Conservation (phyloP, 78 protist genomes). For the Dictyostelium capitatum region DNA sequence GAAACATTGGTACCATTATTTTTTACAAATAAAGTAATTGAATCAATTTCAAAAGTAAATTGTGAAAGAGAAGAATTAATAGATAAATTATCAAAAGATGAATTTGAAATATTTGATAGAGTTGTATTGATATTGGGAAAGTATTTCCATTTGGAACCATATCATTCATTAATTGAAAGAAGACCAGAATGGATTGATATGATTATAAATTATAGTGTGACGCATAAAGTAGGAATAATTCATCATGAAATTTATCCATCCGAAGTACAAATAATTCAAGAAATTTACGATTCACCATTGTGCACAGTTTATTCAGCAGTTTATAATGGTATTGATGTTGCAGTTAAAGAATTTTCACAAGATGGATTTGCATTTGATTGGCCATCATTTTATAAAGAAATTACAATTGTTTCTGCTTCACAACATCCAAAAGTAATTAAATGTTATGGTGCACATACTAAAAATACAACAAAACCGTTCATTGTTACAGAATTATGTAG, state of each 20-base stretch:
- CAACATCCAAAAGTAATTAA: conserved; percentile 70
- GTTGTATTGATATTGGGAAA: conserved; percentile 21
- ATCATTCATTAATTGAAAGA: conserved; percentile 39
- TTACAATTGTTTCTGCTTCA: conserved; percentile 13
- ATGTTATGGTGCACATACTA: conserved; percentile 57
- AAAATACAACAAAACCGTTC: conserved; percentile 50
- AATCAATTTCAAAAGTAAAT: conserved; percentile 29
- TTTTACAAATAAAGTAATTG: conserved; percentile 33
- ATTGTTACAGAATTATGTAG: conserved; percentile 72
- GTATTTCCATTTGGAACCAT: conserved; percentile 57
- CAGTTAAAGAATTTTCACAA: conserved; percentile 52
- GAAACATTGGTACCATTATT: conserved; percentile 32
- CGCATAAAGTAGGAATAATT: conserved; percentile 17
- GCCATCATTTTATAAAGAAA: conserved; percentile 42
- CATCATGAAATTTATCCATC: conserved; percentile 10
- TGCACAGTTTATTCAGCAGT: conserved; percentile 55
- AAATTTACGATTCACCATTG: conserved; percentile 70
- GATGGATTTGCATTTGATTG: conserved; percentile 70
- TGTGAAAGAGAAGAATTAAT: not conserved
- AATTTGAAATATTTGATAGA: conserved; percentile 19
- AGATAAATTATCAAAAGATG: conserved; percentile 17
- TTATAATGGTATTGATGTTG: conserved; percentile 53
- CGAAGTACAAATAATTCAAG: not conserved
- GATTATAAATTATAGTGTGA: conserved; percentile 21
- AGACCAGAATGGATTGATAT: conserved; percentile 67